Percentiles rank a stretch among this genome's conserved stretches.
Conservation (phyloP, 306 rosid species). For the Vachellia pachyceras region DNA sequence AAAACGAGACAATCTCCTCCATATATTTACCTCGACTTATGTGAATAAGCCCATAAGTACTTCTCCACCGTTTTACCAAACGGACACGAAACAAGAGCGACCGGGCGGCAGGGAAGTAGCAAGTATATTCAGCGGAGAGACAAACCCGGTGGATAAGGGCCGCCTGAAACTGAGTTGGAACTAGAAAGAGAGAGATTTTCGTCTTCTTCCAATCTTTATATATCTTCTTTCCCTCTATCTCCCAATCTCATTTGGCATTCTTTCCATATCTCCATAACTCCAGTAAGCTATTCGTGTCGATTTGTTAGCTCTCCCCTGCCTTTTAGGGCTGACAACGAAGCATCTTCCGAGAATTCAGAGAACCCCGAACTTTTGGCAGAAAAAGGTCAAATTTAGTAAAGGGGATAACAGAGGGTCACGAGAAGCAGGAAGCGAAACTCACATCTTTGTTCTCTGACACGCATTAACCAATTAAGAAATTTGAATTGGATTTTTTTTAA, state of each 20-base stretch:
- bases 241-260: slow-evolving; percentile 24
- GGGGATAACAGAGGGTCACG: slow-evolving; percentile 18
- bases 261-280: slow-evolving; percentile 28
- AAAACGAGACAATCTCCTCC: too few relatives aligned
- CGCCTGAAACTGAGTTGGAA: slow-evolving; percentile 44
- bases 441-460: slow-evolving; percentile 39
- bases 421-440: slow-evolving; percentile 35
- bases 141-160: slow-evolving; percentile 58
- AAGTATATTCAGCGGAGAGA: slow-evolving; percentile 48
- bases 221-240: background rate
- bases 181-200: background rate
- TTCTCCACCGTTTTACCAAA: too few relatives aligned
- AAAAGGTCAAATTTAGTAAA: background rate
- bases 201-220: background rate
- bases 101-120: slow-evolving; percentile 1
- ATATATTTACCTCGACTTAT: too few relatives aligned
- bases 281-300: slow-evolving; percentile 50
- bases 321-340: slow-evolving; percentile 55
- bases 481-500: background rate
- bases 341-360: slow-evolving; percentile 48
- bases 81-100: background rate
- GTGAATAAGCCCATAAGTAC: too few relatives aligned
- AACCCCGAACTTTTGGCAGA: slow-evolving; percentile 25
- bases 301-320: slow-evolving; percentile 44
- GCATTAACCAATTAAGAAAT: slow-evolving; percentile 29